Conservation (phyloP, 345 rosid species). For the thale cress (Arabidopsis thaliana) region DNA sequence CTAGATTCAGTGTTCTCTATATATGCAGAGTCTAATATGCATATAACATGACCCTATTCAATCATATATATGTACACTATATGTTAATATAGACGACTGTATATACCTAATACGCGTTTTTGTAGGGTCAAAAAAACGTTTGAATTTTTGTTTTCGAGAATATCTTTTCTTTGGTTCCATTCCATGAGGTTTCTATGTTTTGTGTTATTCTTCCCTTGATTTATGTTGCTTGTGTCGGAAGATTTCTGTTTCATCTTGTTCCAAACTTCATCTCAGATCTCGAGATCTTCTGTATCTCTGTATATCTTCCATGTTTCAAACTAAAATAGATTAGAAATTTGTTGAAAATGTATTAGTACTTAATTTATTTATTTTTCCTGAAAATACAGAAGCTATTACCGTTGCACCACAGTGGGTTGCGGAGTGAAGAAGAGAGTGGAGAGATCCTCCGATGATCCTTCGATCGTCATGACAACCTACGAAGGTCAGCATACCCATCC, state of each 20-base stretch:
- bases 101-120: constrained; percentile 44
- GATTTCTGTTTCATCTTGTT: constrained; percentile 34
- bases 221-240: constrained; percentile 46
- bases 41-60: constrained; percentile 34
- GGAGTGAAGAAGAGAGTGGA: constrained; percentile 99
- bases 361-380: neutral
- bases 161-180: constrained; percentile 18
- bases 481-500: constrained; percentile 93
- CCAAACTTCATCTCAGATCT: constrained; percentile 37
- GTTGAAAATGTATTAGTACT: neutral
- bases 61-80: constrained; percentile 20
- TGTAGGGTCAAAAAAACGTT: constrained; percentile 45
- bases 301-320: neutral
- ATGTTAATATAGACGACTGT: constrained; percentile 29
- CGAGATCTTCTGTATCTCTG: constrained; percentile 30
- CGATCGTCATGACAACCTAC: constrained; percentile 88
- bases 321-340: neutral
- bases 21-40: constrained; percentile 38
- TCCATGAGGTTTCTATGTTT: constrained; percentile 42
- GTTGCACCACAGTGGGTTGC: constrained; percentile 92
- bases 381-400: constrained; percentile 84
- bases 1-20: constrained; percentile 36
- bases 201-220: constrained; percentile 38
- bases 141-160: constrained; percentile 38
- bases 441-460: constrained; percentile 82